Evolutionary conservation across 73 alveolate species (phyloP).

Genomic region (Breviolum minutum): DNA sequence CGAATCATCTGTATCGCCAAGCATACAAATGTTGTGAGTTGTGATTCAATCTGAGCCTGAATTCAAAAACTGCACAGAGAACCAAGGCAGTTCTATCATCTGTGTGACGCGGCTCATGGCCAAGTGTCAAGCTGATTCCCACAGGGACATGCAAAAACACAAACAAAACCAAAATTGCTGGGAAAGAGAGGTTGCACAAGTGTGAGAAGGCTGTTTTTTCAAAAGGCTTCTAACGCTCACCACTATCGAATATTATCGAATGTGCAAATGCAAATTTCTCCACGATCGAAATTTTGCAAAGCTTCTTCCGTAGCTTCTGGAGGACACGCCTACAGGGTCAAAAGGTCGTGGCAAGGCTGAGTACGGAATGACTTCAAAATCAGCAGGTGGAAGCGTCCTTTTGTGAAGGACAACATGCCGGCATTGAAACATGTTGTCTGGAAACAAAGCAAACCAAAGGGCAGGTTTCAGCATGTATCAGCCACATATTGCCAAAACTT

Average conservation of each 20-base stretch:
- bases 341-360: too few relatives aligned
- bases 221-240: background rate
- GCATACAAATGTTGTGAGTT: background rate
- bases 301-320: constrained; percentile 44
- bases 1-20: too few relatives aligned
- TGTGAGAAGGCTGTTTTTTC: background rate
- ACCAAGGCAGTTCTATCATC: background rate
- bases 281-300: background rate
- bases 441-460: background rate
- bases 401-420: background rate
- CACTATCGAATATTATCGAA: background rate
- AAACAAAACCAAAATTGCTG: too few relatives aligned
- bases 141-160: too few relatives aligned
- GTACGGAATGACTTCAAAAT: too few relatives aligned
- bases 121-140: too few relatives aligned
- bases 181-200: too few relatives aligned
- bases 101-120: too few relatives aligned
- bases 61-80: background rate
- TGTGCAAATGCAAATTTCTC: background rate
- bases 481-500: too few relatives aligned
- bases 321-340: constrained; percentile 13
- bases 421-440: background rate
- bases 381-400: too few relatives aligned
- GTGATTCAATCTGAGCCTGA: background rate
- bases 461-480: background rate